Evolutionary conservation across 768 basidiomycete genomes (phyloP).

Genomic region (Hemileccinum impolitum): DNA sequence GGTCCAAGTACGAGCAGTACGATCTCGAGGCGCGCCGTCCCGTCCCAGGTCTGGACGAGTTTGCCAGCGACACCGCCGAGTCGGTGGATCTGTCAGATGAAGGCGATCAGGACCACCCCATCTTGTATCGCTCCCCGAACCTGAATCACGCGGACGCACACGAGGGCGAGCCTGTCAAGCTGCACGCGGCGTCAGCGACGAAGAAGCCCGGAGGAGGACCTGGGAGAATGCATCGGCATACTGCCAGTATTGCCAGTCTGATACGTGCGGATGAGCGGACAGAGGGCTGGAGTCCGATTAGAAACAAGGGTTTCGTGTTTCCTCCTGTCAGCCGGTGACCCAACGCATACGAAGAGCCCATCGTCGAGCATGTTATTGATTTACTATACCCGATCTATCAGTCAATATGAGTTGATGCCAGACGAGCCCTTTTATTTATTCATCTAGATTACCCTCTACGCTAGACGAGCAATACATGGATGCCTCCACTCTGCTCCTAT

Average conservation of each 20-base stretch:
- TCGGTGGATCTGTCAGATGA: conserved; percentile 62
- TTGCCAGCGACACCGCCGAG: conserved; percentile 38
- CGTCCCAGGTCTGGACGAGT: conserved; percentile 28
- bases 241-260: conserved; percentile 80
- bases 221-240: conserved; percentile 66
- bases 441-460: neutral
- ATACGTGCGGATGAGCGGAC: conserved; percentile 73
- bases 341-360: neutral
- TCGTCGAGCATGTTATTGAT: neutral
- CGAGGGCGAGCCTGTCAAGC: neutral
- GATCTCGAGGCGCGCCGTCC: conserved; percentile 56
- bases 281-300: conserved; percentile 80
- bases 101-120: conserved; percentile 52
- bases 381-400: conserved; percentile 6
- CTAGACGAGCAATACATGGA: neutral
- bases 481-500: neutral
- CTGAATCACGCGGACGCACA: conserved; percentile 18
- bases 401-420: neutral
- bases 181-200: conserved; percentile 6
- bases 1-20: conserved; percentile 72
- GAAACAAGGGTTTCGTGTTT: conserved; percentile 50
- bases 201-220: conserved; percentile 22
- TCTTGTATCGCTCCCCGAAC: conserved; percentile 67
- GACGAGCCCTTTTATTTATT: neutral
- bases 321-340: conserved; percentile 36